Conservation (phyloP, 2,329 filamentous ascomycete genomes). For the Metarhizium guizhouense region DNA sequence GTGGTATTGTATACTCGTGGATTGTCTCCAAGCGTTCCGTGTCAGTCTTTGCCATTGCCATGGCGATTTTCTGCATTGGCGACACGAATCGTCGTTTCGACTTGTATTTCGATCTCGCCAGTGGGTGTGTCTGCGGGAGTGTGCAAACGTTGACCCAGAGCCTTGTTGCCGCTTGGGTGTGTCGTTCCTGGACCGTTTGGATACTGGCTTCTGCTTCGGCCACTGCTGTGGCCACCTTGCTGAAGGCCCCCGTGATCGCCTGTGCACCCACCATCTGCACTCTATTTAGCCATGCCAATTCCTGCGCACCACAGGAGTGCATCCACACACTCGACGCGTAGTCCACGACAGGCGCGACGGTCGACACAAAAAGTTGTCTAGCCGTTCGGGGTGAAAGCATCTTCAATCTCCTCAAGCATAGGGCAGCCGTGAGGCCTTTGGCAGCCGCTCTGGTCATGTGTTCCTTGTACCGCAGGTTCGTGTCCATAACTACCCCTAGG, state of each 20-base stretch:
- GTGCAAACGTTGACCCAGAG: no score
- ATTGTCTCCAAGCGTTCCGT: no score
- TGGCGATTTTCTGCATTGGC: no score
- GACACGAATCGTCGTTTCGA: no score
- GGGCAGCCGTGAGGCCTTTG: neutral
- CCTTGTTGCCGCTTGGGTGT: no score
- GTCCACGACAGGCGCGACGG: slow-evolving; percentile 4
- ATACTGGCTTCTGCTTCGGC: slow-evolving; percentile 6
- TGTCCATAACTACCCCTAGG: slow-evolving; percentile 13
- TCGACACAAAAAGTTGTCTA: neutral
- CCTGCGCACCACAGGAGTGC: neutral
- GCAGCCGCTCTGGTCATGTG: neutral
- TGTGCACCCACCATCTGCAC: neutral
- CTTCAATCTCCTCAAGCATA: neutral
- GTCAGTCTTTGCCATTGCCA: no score
- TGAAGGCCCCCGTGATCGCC: no score
- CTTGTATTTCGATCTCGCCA: no score
- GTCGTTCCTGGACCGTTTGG: neutral
- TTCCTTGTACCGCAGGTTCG: neutral
- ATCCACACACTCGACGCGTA: slow-evolving; percentile 10
- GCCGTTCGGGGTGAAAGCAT: slow-evolving; percentile 1
- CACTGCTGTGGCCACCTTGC: slow-evolving; percentile 6
- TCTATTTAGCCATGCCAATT: slow-evolving; percentile 4
- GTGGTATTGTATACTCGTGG: no score
- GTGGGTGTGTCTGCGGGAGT: no score